phyloP scores from a whole-genome alignment of 176 grass and related monocot species.

The Phyllostachys edulis region DNA sequence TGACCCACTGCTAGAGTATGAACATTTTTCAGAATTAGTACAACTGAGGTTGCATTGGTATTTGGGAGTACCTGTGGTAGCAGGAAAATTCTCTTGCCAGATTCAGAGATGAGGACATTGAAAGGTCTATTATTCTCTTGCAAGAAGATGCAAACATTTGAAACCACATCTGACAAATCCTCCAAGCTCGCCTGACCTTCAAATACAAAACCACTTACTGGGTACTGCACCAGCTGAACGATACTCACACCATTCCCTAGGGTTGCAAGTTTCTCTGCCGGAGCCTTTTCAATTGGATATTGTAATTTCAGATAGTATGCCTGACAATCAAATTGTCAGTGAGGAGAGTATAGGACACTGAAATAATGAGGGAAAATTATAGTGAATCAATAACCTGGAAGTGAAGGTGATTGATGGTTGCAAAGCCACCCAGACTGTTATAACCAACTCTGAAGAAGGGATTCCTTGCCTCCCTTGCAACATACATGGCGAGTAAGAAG shows the following conservation, averaged over 20 bases:
- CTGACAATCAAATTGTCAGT: conserved; percentile 19
- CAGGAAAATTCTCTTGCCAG: conserved; percentile 63
- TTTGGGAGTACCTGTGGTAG: conserved; percentile 63
- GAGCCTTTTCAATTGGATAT: conserved; percentile 72
- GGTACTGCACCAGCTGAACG: conserved; percentile 52
- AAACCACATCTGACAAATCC: conserved; percentile 62
- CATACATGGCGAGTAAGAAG: conserved; percentile 55
- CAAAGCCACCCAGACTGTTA: conserved; percentile 70
- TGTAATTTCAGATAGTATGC: conserved; percentile 60
- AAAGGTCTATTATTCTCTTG: conserved; percentile 76
- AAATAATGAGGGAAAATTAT: background rate
- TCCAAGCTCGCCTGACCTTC: conserved; percentile 44
- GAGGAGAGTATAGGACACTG: background rate
- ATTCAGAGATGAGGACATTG: conserved; percentile 90
- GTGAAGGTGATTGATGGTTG: conserved; percentile 77
- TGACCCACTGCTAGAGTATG: conserved; percentile 4
- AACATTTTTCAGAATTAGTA: background rate
- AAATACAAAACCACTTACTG: conserved; percentile 72
- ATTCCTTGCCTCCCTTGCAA: conserved; percentile 52
- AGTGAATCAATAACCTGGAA: conserved; percentile 55
- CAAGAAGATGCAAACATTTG: conserved; percentile 56
- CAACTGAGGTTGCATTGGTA: background rate
- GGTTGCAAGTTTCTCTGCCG: conserved; percentile 28
- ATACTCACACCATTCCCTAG: conserved; percentile 44
- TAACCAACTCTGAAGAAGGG: conserved; percentile 67